phyloP scores from a whole-genome alignment of 1,139 yeast genomes.

The Zygosaccharomyces sapae region DNA sequence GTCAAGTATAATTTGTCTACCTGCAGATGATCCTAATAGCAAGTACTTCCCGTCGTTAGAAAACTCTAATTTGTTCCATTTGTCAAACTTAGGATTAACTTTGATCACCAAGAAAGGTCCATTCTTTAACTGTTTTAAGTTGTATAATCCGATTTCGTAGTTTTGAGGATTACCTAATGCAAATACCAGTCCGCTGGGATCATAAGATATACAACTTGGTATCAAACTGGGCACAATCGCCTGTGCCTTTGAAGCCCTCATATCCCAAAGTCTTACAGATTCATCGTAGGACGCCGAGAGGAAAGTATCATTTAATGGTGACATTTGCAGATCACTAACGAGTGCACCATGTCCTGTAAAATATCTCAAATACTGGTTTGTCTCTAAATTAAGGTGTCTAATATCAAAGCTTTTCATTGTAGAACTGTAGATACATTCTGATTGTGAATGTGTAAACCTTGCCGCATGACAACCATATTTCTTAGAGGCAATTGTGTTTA shows the following conservation, averaged over 20 bases:
- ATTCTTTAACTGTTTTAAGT: constrained; percentile 52
- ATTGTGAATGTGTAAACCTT: constrained; percentile 70
- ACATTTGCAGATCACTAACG: constrained; percentile 68
- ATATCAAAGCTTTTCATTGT: constrained; percentile 72
- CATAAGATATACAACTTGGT: constrained; percentile 62
- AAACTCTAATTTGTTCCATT: constrained; percentile 72
- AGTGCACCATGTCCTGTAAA: constrained; percentile 80
- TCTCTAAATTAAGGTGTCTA: constrained; percentile 70
- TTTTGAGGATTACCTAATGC: constrained; percentile 57
- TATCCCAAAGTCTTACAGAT: constrained; percentile 84
- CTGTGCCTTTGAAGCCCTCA: constrained; percentile 55
- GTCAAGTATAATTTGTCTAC: constrained; percentile 60
- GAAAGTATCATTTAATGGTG: constrained; percentile 67
- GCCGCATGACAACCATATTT: constrained; percentile 92
- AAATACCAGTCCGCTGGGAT: constrained; percentile 78
- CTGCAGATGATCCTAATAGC: constrained; percentile 54
- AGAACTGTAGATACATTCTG: constrained; percentile 77
- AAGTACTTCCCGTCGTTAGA: constrained; percentile 75
- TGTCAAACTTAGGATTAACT: constrained; percentile 39
- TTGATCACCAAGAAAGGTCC: constrained; percentile 48
- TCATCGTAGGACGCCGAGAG: constrained; percentile 71
- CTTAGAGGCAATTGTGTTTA: constrained; percentile 69
- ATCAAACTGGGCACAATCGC: constrained; percentile 60
- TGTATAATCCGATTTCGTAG: constrained; percentile 56
- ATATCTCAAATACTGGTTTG: constrained; percentile 76